A percentile compares a stretch with the other conserved stretches of the same genome.
Conservation (phyloP, 1,284 basidiomycete species). For the Cutaneotrichosporon sp. region DNA sequence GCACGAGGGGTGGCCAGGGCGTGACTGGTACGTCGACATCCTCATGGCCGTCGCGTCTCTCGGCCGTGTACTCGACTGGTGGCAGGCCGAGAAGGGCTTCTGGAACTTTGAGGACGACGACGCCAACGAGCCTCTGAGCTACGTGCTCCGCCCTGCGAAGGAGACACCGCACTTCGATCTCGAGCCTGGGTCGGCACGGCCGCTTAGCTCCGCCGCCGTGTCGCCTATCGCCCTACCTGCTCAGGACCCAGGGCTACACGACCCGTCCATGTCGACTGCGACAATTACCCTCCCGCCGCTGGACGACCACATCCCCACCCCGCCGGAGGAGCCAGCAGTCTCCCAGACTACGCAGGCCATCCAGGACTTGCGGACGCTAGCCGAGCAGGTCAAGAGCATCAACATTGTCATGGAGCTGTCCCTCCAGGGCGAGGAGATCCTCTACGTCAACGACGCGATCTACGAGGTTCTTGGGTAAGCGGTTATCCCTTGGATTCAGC, state of each 20-base stretch:
- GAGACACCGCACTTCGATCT: conserved; percentile 29
- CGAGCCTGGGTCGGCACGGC: conserved; percentile 7
- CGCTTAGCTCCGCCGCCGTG: background rate
- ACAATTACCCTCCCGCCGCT: conserved; percentile 8
- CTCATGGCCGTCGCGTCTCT: conserved; percentile 95
- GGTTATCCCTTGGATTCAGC: background rate
- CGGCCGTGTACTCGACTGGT: conserved; percentile 97
- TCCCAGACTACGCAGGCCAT: conserved; percentile 60
- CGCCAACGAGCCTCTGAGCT: conserved; percentile 73
- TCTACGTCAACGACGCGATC: conserved; percentile 95
- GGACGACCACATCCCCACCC: background rate
- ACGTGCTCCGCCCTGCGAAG: conserved; percentile 75
- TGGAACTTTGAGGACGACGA: conserved; percentile 96
- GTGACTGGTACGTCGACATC: conserved; percentile 97
- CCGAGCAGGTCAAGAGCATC: conserved; percentile 88
- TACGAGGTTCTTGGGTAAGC: conserved; percentile 86
- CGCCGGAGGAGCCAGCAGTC: background rate
- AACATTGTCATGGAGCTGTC: conserved; percentile 95
- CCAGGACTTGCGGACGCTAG: conserved; percentile 78
- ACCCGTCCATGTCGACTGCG: conserved; percentile 11
- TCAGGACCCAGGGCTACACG: background rate
- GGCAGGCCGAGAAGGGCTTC: conserved; percentile 99
- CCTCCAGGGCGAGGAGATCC: conserved; percentile 78
- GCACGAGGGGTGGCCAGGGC: conserved; percentile 95
- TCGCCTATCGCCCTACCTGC: conserved; percentile 14